These are phyloP conservation scores for Scedosporium minutisporum DNA, from an alignment of 2,329 filamentous ascomycete species.

Conservation along the genomic window DNA sequence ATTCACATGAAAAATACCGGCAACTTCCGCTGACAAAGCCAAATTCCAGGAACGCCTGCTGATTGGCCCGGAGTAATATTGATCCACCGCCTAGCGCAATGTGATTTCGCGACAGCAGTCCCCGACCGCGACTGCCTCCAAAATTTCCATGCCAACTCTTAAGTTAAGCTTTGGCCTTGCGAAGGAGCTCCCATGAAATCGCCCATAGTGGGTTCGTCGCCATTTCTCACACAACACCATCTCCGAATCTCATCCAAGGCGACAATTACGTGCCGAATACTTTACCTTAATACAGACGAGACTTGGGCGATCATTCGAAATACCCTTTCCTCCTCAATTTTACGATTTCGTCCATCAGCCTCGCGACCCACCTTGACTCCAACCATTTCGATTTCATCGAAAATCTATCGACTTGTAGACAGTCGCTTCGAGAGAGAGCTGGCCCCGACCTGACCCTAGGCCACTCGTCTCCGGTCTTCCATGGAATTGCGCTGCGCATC, in stretches of 20 bases:
- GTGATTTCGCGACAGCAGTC: slow-evolving; percentile 29
- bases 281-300: neutral
- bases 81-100: slow-evolving; percentile 26
- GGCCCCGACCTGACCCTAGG: neutral
- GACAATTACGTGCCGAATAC: neutral
- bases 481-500: slow-evolving; percentile 6
- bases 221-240: neutral
- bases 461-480: neutral
- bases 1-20: neutral
- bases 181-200: neutral
- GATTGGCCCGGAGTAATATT: slow-evolving; percentile 23
- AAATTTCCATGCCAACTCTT: slow-evolving; percentile 28
- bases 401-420: neutral
- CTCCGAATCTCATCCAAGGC: neutral
- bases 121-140: slow-evolving; percentile 26
- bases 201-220: neutral
- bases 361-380: neutral
- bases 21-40: slow-evolving; percentile 1
- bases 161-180: neutral
- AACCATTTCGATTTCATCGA: neutral
- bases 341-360: neutral
- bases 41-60: neutral
- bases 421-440: neutral
- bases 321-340: neutral
- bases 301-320: neutral